Evolutionary conservation across 371 early-diverging fungal species (phyloP).

Genomic region (Syncephalis fuscata): DNA sequence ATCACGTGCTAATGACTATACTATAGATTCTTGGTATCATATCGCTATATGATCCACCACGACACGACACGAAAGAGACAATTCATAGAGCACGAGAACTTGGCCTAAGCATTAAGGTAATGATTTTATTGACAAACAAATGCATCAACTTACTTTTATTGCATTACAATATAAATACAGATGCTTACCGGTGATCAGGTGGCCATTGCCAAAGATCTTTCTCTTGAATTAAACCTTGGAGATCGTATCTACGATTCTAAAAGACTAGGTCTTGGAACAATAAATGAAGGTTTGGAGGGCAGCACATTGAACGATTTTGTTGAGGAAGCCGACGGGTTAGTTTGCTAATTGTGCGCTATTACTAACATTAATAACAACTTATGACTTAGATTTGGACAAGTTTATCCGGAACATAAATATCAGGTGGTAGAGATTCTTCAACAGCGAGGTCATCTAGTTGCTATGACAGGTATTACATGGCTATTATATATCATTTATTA

Average conservation of each 20-base stretch:
- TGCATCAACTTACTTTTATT: too few relatives aligned
- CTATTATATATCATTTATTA: too few relatives aligned
- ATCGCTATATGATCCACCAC: conserved; percentile 80
- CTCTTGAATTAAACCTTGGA: conserved; percentile 54
- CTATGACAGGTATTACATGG: conserved; percentile 26
- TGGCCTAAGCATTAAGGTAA: conserved; percentile 57
- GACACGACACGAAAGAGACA: conserved; percentile 61
- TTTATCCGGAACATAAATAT: conserved; percentile 70
- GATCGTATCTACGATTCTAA: conserved; percentile 45
- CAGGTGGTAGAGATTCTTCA: conserved; percentile 84
- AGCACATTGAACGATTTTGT: neutral
- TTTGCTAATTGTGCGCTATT: too few relatives aligned
- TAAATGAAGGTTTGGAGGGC: neutral
- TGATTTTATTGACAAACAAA: too few relatives aligned
- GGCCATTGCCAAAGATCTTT: conserved; percentile 78
- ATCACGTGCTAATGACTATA: conserved; percentile 6
- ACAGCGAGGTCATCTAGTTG: conserved; percentile 56
- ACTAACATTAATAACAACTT: too few relatives aligned
- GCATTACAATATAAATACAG: conserved; percentile 10
- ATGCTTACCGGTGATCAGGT: conserved; percentile 94
- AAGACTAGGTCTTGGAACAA: neutral
- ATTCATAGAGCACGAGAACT: conserved; percentile 65
- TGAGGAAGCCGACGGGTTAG: conserved; percentile 2
- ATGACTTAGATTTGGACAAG: neutral
- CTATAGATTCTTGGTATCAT: conserved; percentile 38